phyloP scores from a whole-genome alignment of 805 yeast genomes.

The Starmerella sirachaensis region DNA sequence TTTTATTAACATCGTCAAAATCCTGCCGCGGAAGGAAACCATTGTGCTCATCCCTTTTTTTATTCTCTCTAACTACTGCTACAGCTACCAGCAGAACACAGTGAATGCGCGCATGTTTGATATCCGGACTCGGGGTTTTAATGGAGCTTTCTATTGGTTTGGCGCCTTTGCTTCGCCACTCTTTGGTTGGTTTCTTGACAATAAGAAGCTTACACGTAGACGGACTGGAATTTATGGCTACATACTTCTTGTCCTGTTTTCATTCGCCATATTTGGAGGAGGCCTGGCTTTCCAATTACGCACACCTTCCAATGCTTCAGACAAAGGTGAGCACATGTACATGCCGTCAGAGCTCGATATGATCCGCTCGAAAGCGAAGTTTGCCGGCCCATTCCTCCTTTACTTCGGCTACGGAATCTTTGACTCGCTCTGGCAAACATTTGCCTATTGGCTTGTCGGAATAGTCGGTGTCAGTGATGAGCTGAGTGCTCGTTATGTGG shows the following conservation, averaged over 20 bases:
- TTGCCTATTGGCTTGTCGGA: conserved; percentile 47
- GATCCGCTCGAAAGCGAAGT: conserved; percentile 40
- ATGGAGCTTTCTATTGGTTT: conserved; percentile 49
- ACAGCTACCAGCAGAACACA: conserved; percentile 52
- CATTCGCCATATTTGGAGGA: conserved; percentile 48
- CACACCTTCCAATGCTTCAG: conserved; percentile 7
- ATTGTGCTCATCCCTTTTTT: conserved; percentile 48
- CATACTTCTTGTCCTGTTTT: conserved; percentile 29
- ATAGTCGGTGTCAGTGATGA: conserved; percentile 35
- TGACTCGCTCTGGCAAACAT: conserved; percentile 52
- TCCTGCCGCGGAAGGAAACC: conserved; percentile 34
- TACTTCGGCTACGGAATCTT: conserved; percentile 50
- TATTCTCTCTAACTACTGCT: conserved; percentile 54
- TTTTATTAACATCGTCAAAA: conserved; percentile 31
- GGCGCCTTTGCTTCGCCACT: conserved; percentile 43
- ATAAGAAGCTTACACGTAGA: conserved; percentile 31
- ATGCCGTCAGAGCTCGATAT: conserved; percentile 22
- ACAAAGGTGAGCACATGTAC: conserved; percentile 27
- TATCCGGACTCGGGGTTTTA: conserved; percentile 49
- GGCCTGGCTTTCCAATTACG: conserved; percentile 38
- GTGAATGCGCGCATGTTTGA: conserved; percentile 45
- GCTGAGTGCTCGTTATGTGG: conserved; percentile 41
- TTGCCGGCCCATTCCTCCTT: conserved; percentile 49
- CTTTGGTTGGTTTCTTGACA: conserved; percentile 41
- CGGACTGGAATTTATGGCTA: conserved; percentile 37